These are phyloP conservation scores for Cystofilobasidium ferigula DNA, from an alignment of 768 basidiomycete genomes.

Conservation along the genomic window DNA sequence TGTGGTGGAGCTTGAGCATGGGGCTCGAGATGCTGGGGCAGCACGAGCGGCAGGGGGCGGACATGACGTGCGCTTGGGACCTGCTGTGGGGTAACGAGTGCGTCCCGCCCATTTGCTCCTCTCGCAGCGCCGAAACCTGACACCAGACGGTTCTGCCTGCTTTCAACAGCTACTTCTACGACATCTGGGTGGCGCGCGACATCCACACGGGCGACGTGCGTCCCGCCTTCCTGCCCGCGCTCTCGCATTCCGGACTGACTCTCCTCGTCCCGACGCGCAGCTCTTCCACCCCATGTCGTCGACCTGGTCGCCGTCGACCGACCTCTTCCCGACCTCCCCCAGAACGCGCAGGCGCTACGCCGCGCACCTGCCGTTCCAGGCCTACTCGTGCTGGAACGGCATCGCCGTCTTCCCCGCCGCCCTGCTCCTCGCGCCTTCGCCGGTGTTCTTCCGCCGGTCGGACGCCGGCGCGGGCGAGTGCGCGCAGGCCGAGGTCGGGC, in stretches of 20 bases:
- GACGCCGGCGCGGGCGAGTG: conserved; percentile 8
- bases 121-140: too few relatives aligned
- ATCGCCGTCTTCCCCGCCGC: conserved; percentile 13
- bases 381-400: conserved; percentile 24
- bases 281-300: conserved; percentile 11
- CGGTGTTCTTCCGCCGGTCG: conserved; percentile 18
- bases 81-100: conserved; percentile 26
- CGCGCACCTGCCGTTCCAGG: conserved; percentile 29
- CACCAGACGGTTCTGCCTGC: too few relatives aligned
- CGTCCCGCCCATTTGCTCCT: too few relatives aligned
- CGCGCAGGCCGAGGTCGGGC: conserved; percentile 23
- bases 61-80: conserved; percentile 40
- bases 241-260: conserved; percentile 25
- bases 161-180: conserved; percentile 34
- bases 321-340: conserved; percentile 34
- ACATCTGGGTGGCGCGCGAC: conserved; percentile 38
- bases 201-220: conserved; percentile 35
- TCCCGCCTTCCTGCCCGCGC: conserved; percentile 31
- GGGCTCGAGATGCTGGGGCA: conserved; percentile 36
- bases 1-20: conserved; percentile 34
- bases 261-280: background rate
- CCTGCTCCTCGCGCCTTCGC: background rate
- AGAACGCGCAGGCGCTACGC: conserved; percentile 30
- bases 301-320: conserved; percentile 16
- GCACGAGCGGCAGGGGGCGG: conserved; percentile 35